Evolutionary conservation across 768 basidiomycete genomes (phyloP).

Genomic region (Suillus paluster): DNA sequence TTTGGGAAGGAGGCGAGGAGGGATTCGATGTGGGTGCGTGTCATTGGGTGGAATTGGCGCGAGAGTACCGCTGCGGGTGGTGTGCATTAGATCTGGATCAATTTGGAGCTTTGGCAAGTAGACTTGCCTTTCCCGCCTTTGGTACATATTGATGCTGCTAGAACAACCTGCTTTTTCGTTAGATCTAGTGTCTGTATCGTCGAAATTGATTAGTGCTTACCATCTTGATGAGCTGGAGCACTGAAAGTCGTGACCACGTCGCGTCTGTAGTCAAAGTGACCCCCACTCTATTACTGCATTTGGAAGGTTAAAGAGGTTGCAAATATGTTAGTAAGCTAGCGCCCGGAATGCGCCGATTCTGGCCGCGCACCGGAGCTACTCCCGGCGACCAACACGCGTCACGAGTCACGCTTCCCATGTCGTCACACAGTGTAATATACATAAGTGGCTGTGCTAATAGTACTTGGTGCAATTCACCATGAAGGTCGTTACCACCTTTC

Average conservation of each 20-base stretch:
- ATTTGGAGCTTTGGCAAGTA: conserved; percentile 1
- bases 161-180: conserved; percentile 74
- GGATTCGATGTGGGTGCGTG: too few species aligned
- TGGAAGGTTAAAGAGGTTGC: too few species aligned
- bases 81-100: conserved; percentile 4
- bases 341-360: too few species aligned
- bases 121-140: conserved; percentile 94
- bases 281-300: not conserved
- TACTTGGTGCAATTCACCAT: conserved; percentile 30
- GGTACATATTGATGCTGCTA: conserved; percentile 94
- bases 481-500: conserved; percentile 75
- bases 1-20: conserved; percentile 99
- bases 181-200: not conserved
- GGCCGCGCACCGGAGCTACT: too few species aligned
- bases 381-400: too few species aligned
- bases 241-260: too few species aligned
- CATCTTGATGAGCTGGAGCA: too few species aligned
- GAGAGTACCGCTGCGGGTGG: conserved; percentile 87
- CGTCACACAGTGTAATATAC: not conserved
- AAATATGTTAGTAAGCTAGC: too few species aligned
- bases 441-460: not conserved
- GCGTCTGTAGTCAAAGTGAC: too few species aligned
- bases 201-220: not conserved
- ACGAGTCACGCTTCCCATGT: too few species aligned
- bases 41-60: conserved; percentile 39